Conservation (phyloP, 176 grass and related monocot species). For the Microstegium vimineum region DNA sequence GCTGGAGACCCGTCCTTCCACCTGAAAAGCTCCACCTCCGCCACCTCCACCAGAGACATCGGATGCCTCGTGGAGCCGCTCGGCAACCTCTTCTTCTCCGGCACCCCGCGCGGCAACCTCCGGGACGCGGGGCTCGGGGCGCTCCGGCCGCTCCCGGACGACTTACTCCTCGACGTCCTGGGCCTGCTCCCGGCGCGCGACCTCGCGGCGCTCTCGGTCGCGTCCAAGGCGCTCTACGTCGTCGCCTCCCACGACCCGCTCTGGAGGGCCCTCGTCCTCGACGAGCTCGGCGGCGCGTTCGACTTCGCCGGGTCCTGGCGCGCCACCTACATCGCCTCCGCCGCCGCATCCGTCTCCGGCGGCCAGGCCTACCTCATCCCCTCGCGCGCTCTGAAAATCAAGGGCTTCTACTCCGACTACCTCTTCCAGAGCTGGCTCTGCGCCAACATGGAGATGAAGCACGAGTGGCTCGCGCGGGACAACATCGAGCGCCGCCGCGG, state of each 20-base stretch:
- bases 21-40: slow-evolving; percentile 32
- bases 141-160: slow-evolving; percentile 54
- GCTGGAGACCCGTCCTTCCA: slow-evolving; percentile 42
- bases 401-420: slow-evolving; percentile 86
- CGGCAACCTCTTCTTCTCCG: slow-evolving; percentile 70
- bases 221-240: slow-evolving; percentile 66
- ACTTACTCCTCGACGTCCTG: slow-evolving; percentile 73
- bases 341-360: slow-evolving; percentile 2
- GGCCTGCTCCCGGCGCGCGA: slow-evolving; percentile 48
- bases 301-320: slow-evolving; percentile 56
- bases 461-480: slow-evolving; percentile 76
- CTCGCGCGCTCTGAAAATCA: slow-evolving; percentile 31
- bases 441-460: slow-evolving; percentile 91
- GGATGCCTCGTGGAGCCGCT: slow-evolving; percentile 58
- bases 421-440: slow-evolving; percentile 99
- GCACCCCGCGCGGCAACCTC: slow-evolving; percentile 41
- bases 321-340: slow-evolving; percentile 49
- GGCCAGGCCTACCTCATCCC: neutral
- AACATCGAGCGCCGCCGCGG: slow-evolving; percentile 65
- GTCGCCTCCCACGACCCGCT: slow-evolving; percentile 72
- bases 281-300: slow-evolving; percentile 55
- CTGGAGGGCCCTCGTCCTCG: slow-evolving; percentile 58
- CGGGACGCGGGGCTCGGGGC: slow-evolving; percentile 61
- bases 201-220: slow-evolving; percentile 51
- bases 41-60: neutral